These are phyloP conservation scores for Talaromyces sp. DNA, from an alignment of 2,329 filamentous ascomycete species.

Conservation along the genomic window DNA sequence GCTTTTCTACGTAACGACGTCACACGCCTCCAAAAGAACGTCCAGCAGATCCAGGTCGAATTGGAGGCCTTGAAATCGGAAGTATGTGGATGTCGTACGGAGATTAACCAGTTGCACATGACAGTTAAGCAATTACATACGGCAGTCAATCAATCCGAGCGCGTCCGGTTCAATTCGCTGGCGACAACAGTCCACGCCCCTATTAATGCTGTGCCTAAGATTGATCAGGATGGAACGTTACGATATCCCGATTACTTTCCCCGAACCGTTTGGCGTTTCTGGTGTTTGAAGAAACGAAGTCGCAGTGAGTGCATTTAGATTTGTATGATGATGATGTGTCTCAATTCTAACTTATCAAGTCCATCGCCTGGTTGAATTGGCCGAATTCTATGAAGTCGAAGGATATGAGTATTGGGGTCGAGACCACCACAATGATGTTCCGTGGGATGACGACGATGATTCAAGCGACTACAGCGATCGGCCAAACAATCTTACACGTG, in stretches of 20 bases:
- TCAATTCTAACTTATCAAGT: slow-evolving; percentile 27
- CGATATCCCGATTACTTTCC: slow-evolving; percentile 39
- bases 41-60: slow-evolving; percentile 37
- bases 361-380: slow-evolving; percentile 37
- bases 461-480: slow-evolving; percentile 39
- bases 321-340: not conserved
- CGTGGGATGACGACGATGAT: slow-evolving; percentile 33
- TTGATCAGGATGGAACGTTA: slow-evolving; percentile 35
- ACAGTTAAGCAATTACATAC: slow-evolving; percentile 35
- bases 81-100: slow-evolving; percentile 33
- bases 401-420: slow-evolving; percentile 40
- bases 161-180: slow-evolving; percentile 40
- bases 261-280: slow-evolving; percentile 40
- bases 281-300: slow-evolving; percentile 42
- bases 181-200: slow-evolving; percentile 37
- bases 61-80: slow-evolving; percentile 34
- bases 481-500: slow-evolving; percentile 33
- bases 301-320: slow-evolving; percentile 31
- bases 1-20: slow-evolving; percentile 37
- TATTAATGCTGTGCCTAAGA: slow-evolving; percentile 36
- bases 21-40: slow-evolving; percentile 36
- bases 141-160: slow-evolving; percentile 33
- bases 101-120: slow-evolving; percentile 37
- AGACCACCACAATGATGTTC: slow-evolving; percentile 31
- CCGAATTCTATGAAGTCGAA: slow-evolving; percentile 41